Conservation (phyloP, 495 filamentous ascomycete species). For the Platismatia glauca region DNA sequence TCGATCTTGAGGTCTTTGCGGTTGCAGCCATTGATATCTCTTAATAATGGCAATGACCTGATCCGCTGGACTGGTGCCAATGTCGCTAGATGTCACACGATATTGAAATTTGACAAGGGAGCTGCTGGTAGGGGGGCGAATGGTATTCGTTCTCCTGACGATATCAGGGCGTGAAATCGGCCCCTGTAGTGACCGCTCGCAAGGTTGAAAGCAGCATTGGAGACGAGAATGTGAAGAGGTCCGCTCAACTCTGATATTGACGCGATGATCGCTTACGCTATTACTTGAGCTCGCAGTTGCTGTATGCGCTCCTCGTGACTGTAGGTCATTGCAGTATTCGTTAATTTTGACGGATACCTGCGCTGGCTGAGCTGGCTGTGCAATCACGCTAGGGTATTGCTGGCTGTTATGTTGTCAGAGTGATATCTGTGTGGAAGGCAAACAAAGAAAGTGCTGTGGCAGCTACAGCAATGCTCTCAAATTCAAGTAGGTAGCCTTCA, state of each 20-base stretch:
- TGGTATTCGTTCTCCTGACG: neutral
- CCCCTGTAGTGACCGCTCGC: neutral
- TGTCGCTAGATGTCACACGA: neutral
- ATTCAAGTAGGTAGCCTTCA: neutral
- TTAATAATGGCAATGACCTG: neutral
- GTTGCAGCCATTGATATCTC: neutral
- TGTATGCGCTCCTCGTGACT: neutral
- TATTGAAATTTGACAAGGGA: neutral
- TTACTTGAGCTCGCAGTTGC: neutral
- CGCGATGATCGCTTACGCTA: neutral
- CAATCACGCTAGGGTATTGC: conserved; percentile 10
- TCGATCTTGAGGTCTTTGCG: neutral
- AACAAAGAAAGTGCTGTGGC: neutral
- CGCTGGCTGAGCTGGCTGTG: no score
- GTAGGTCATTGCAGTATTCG: neutral
- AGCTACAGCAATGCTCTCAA: neutral
- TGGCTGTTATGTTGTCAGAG: neutral
- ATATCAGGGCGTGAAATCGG: neutral
- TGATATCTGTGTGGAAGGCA: neutral
- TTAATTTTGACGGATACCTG: conserved; percentile 1
- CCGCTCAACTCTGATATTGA: neutral
- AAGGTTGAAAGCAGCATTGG: neutral
- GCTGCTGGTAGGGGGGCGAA: neutral
- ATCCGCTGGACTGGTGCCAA: neutral
- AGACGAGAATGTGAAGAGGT: neutral